Conservation (phyloP, 345 rosid genomes). For the Gossypium rotundifolium region DNA sequence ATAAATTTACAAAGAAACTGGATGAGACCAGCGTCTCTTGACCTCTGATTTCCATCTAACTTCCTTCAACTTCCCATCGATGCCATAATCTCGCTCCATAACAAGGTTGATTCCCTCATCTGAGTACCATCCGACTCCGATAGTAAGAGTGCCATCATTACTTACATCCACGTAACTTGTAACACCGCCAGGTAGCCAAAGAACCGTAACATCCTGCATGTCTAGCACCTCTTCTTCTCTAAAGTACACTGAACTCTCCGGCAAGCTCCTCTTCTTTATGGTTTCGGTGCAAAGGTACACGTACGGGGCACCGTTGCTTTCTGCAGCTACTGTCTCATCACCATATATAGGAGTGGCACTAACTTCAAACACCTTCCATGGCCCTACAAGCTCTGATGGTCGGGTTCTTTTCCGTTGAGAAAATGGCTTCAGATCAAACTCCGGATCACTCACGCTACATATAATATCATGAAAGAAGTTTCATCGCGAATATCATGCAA, state of each 20-base stretch:
- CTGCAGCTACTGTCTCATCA: slow-evolving; percentile 32
- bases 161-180: slow-evolving; percentile 63
- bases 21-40: slow-evolving; percentile 70
- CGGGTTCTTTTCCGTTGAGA: slow-evolving; percentile 64
- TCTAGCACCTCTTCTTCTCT: slow-evolving; percentile 79
- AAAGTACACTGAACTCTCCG: slow-evolving; percentile 52
- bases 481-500: not conserved
- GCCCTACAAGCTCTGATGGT: slow-evolving; percentile 70
- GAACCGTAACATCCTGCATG: slow-evolving; percentile 63
- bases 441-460: slow-evolving; percentile 36
- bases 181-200: slow-evolving; percentile 88
- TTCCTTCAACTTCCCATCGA: slow-evolving; percentile 76
- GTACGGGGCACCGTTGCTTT: slow-evolving; percentile 35
- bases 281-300: slow-evolving; percentile 82
- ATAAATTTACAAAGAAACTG: slow-evolving; percentile 17
- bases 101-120: slow-evolving; percentile 88
- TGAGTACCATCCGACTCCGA: slow-evolving; percentile 89
- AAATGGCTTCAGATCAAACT: slow-evolving; percentile 52
- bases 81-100: slow-evolving; percentile 82
- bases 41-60: slow-evolving; percentile 76
- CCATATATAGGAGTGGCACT: slow-evolving; percentile 76
- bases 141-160: slow-evolving; percentile 69
- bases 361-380: slow-evolving; percentile 93
- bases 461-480: slow-evolving; percentile 6
- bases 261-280: slow-evolving; percentile 68